Evolutionary conservation across 1,139 yeast genomes (phyloP).

Genomic region (Saccharomyces uvarum): DNA sequence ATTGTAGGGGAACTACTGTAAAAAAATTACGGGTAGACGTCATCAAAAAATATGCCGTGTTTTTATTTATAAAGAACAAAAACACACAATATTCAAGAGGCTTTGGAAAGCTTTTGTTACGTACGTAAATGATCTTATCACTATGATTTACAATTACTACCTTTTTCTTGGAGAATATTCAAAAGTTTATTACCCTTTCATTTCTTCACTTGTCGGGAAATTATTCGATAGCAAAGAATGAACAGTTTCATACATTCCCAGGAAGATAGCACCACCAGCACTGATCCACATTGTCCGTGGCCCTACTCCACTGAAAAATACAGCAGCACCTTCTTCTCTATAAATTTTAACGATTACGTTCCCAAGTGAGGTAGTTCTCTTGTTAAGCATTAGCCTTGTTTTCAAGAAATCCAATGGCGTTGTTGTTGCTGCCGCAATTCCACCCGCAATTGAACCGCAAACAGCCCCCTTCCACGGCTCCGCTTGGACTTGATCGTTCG

Average conservation of each 20-base stretch:
- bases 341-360: conserved; percentile 43
- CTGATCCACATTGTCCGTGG: conserved; percentile 97
- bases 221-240: conserved; percentile 26
- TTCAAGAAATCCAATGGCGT: conserved; percentile 91
- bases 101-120: not conserved
- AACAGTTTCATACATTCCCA: conserved; percentile 85
- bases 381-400: conserved; percentile 79
- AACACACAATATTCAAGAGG: not conserved
- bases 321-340: conserved; percentile 57
- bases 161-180: not conserved
- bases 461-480: conserved; percentile 76
- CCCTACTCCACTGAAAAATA: conserved; percentile 77
- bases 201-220: conserved; percentile 3
- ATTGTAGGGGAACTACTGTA: not conserved
- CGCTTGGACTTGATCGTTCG: conserved; percentile 33
- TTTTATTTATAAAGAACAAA: not conserved
- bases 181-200: conserved; percentile 1
- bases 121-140: not conserved
- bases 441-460: conserved; percentile 94
- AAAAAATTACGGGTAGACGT: not conserved
- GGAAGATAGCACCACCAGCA: conserved; percentile 95
- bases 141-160: not conserved
- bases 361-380: conserved; percentile 42
- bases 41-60: not conserved
- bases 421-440: conserved; percentile 85